phyloP scores from a whole-genome alignment of 768 basidiomycete genomes.

The Termitomyces sp. region DNA sequence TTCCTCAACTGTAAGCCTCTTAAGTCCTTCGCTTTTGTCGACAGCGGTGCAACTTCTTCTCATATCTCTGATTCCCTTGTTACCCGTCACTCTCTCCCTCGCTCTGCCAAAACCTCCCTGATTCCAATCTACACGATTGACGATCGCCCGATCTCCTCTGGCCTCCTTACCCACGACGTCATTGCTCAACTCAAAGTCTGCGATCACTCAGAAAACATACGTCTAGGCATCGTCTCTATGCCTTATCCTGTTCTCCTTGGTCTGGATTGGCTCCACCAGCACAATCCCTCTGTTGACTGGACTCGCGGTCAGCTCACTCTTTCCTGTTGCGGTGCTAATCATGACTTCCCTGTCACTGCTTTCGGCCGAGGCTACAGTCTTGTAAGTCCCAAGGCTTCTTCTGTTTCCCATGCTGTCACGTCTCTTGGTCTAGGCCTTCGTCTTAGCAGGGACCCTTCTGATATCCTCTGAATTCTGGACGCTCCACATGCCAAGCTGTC shows the following conservation, averaged over 20 bases:
- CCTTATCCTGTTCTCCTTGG: slow-evolving; percentile 33
- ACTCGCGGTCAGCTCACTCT: neutral
- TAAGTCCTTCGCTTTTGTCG: slow-evolving; percentile 31
- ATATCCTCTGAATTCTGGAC: slow-evolving; percentile 16
- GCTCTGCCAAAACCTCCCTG: slow-evolving; percentile 23
- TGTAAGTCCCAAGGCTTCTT: neutral
- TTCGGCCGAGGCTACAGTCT: neutral
- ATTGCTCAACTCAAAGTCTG: slow-evolving; percentile 23
- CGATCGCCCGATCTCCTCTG: slow-evolving; percentile 34
- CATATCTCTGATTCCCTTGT: slow-evolving; percentile 36
- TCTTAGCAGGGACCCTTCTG: slow-evolving; percentile 30
- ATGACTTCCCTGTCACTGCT: neutral
- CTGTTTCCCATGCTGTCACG: neutral
- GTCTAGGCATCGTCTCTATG: slow-evolving; percentile 27
- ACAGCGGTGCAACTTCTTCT: slow-evolving; percentile 32
- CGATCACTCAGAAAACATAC: slow-evolving; percentile 25
- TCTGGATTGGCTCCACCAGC: slow-evolving; percentile 31
- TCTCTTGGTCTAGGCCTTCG: slow-evolving; percentile 26
- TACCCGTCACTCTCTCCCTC: slow-evolving; percentile 26
- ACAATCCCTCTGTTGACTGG: slow-evolving; percentile 35
- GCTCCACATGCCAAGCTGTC: neutral
- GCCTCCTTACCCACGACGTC: slow-evolving; percentile 35
- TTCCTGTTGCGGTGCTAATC: neutral
- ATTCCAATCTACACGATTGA: slow-evolving; percentile 27
- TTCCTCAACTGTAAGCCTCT: slow-evolving; percentile 29